A percentile compares a stretch with the other conserved stretches of the same genome.
Evolutionary conservation across 169 alveolate genomes (phyloP).

Genomic region (Cryptosporidium sp.): DNA sequence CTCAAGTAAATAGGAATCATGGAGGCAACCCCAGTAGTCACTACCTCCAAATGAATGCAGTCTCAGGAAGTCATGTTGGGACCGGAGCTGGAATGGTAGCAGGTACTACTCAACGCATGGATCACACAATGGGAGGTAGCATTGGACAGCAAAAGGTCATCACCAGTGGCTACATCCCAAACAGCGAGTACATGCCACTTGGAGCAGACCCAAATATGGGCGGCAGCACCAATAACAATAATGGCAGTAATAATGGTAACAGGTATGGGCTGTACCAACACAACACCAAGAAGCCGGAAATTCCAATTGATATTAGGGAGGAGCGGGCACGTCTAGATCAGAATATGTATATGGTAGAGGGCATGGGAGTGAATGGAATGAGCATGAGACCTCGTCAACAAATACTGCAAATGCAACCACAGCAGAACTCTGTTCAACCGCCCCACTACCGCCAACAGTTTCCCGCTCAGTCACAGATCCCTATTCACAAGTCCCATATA

Average conservation of each 20-base stretch:
- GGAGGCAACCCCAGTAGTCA: neutral
- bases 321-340: neutral
- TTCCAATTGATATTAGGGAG: neutral
- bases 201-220: neutral
- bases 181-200: neutral
- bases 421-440: neutral
- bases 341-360: neutral
- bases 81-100: neutral
- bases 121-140: neutral
- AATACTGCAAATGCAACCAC: neutral
- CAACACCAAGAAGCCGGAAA: neutral
- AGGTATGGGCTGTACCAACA: neutral
- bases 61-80: neutral
- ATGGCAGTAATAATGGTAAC: neutral
- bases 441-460: neutral
- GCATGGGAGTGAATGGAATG: neutral
- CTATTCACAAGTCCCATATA: neutral
- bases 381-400: conserved; percentile 13
- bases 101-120: neutral
- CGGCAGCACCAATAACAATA: neutral
- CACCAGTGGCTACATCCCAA: neutral
- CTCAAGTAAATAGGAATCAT: neutral
- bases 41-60: neutral
- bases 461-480: neutral
- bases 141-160: neutral